These are phyloP conservation scores for Pseudonectria foliicola DNA, from an alignment of 2,329 filamentous ascomycete genomes.

Conservation along the genomic window DNA sequence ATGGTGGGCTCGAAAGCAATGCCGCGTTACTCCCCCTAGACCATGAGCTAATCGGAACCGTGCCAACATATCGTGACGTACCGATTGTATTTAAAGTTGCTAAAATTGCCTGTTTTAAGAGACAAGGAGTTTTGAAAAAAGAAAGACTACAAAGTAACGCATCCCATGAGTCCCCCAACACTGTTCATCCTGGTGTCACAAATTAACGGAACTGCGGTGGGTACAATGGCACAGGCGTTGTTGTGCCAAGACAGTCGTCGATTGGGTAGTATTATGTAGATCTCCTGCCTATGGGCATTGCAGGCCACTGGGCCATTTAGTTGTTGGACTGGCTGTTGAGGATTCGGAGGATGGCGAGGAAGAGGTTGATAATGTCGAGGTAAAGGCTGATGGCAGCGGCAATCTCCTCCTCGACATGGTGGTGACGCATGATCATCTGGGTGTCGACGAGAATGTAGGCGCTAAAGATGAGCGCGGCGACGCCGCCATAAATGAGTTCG, in stretches of 20 bases:
- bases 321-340: slow-evolving; percentile 95
- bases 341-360: slow-evolving; percentile 90
- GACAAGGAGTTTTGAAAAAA: neutral
- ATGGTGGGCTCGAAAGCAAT: neutral
- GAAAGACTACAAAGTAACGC: slow-evolving; percentile 5
- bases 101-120: slow-evolving; percentile 1
- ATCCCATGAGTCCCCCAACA: no score
- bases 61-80: no score
- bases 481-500: slow-evolving; percentile 78
- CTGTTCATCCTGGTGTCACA: no score
- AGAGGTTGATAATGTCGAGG: slow-evolving; percentile 93
- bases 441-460: slow-evolving; percentile 95
- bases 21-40: neutral
- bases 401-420: slow-evolving; percentile 97
- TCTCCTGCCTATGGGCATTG: no score
- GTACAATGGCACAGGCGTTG: no score
- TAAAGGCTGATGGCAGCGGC: slow-evolving; percentile 92
- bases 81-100: no score
- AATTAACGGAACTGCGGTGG: no score
- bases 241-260: no score
- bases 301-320: slow-evolving; percentile 37
- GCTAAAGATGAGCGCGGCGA: slow-evolving; percentile 82
- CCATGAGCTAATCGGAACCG: no score
- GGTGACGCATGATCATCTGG: slow-evolving; percentile 88
- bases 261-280: no score